Base-by-base conservation (phyloP, 2,329 filamentous ascomycete species). In the Alternaria arborescens region DNA sequence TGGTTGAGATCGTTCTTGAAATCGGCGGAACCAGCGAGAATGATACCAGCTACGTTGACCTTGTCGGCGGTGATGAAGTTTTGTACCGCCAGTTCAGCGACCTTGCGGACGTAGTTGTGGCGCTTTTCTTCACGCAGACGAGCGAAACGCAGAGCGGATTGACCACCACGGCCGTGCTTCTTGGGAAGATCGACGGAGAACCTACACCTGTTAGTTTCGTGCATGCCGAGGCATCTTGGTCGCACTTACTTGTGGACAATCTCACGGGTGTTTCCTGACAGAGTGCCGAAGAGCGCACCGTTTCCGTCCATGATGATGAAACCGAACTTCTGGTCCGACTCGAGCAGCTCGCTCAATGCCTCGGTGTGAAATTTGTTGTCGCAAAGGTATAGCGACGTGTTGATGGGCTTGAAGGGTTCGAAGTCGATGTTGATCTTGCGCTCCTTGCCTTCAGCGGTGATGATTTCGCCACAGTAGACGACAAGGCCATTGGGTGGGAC, bases 291-390 rank as follows among this genome's bases (percentile, higher is more conserved):
- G 30, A 99, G 89, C 43, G 95, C 92, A 73, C 95, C 96, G 82
- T 99, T 99, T 84, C 95, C 95, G 79, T 99, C 95, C 95, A 99
- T 99, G 83, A 99, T 90, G 81, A 99, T 99, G 84, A 99, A 99
- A 56, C 95, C 95, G 73, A 99, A 99, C 82, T 97, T 97, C 83
- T 98, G 95, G 80, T 99, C 95, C 18, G 94, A 97, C 83, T 99
- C 95, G 69, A 99, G 90, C 75, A 99, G 88, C 84, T 99, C 95
- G 69, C 94, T 95, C 69, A 99, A 85, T 18, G 95, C 94, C 82
- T 99, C 95, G 59, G 95, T 99, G 80, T 99, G 95, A 82, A 99
- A 99, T 79, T 99, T 99, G 87, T 99, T 99, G 88, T 99, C 95
- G 84, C 95, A 99, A 63, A 99, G 92, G 81, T 99, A 99, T 47